phyloP scores from a whole-genome alignment of 2,329 filamentous ascomycete genomes.

The Aspergillus melleus region DNA sequence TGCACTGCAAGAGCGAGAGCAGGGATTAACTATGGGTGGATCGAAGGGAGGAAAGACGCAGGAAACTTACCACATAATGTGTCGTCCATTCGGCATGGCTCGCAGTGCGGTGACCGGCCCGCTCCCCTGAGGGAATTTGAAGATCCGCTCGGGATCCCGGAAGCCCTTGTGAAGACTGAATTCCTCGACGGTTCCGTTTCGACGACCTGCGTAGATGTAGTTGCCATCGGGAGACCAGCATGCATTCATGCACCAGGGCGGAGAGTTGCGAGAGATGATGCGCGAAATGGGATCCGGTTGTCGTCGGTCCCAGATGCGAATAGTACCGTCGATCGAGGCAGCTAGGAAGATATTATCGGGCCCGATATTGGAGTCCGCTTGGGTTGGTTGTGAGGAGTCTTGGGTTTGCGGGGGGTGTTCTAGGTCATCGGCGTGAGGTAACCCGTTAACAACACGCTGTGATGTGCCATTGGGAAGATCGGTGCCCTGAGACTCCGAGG shows the following conservation, averaged over 20 bases:
- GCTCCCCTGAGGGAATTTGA: constrained; percentile 86
- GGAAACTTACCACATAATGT: constrained; percentile 73
- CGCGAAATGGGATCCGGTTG: constrained; percentile 74
- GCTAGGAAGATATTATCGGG: constrained; percentile 78
- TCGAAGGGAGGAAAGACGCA: neutral
- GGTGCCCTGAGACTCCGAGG: constrained; percentile 18
- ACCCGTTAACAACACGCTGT: constrained; percentile 40
- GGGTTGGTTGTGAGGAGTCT: constrained; percentile 26
- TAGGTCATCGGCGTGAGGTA: constrained; percentile 45
- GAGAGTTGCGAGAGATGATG: constrained; percentile 72
- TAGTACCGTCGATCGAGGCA: constrained; percentile 57
- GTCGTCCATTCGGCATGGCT: constrained; percentile 88
- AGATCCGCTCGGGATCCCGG: constrained; percentile 71
- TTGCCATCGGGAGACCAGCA: constrained; percentile 97
- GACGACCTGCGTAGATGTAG: constrained; percentile 85
- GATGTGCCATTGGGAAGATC: constrained; percentile 24
- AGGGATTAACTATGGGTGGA: neutral
- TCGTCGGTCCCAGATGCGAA: constrained; percentile 57
- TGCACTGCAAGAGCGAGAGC: constrained; percentile 57
- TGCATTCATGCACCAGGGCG: constrained; percentile 96
- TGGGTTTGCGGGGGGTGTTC: constrained; percentile 27
- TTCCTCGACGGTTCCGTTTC: constrained; percentile 93
- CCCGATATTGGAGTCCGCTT: constrained; percentile 52
- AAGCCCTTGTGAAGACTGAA: constrained; percentile 81
- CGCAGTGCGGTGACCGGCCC: constrained; percentile 85